These are phyloP conservation scores for Gracilaria caudata DNA, from an alignment of 23 red algal species.

Conservation along the genomic window DNA sequence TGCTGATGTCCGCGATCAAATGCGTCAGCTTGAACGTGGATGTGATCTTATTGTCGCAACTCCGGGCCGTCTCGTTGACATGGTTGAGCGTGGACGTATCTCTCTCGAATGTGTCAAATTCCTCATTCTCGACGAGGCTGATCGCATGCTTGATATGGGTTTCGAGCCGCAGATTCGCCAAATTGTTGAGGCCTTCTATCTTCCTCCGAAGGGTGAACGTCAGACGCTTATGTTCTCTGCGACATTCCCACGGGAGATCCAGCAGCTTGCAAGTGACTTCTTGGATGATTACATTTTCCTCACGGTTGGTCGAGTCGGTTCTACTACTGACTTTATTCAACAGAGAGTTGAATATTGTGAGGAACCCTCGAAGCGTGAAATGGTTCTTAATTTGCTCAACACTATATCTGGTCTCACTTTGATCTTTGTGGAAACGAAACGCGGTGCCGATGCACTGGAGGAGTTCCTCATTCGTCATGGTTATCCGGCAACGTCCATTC, in stretches of 20 bases:
- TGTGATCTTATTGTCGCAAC: slow-evolving; percentile 98
- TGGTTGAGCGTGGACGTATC: slow-evolving; percentile 94
- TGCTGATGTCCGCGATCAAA: slow-evolving; percentile 88
- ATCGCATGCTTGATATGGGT: slow-evolving; percentile 99
- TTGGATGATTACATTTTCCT: slow-evolving; percentile 98
- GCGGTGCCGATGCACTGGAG: slow-evolving; percentile 93
- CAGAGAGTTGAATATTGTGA: slow-evolving; percentile 93
- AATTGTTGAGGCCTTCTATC: slow-evolving; percentile 84
- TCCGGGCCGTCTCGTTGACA: slow-evolving; percentile 93
- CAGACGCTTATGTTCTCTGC: slow-evolving; percentile 99
- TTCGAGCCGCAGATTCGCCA: slow-evolving; percentile 99
- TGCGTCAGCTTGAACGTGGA: slow-evolving; percentile 83
- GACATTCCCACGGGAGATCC: slow-evolving; percentile 98
- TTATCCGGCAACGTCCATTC: slow-evolving; percentile 96
- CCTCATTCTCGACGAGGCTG: slow-evolving; percentile 96
- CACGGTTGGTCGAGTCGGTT: slow-evolving; percentile 96
- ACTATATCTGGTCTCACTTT: slow-evolving; percentile 91
- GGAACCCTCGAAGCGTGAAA: slow-evolving; percentile 88
- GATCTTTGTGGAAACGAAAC: slow-evolving; percentile 98
- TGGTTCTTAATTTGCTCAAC: slow-evolving; percentile 93
- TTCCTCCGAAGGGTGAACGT: slow-evolving; percentile 82
- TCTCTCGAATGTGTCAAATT: slow-evolving; percentile 84
- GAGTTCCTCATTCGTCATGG: slow-evolving; percentile 80
- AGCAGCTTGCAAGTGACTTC: slow-evolving; percentile 97
- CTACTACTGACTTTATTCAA: slow-evolving; percentile 99